These are phyloP conservation scores for Mycena kentingensis DNA, from an alignment of 768 basidiomycete genomes.

Conservation along the genomic window DNA sequence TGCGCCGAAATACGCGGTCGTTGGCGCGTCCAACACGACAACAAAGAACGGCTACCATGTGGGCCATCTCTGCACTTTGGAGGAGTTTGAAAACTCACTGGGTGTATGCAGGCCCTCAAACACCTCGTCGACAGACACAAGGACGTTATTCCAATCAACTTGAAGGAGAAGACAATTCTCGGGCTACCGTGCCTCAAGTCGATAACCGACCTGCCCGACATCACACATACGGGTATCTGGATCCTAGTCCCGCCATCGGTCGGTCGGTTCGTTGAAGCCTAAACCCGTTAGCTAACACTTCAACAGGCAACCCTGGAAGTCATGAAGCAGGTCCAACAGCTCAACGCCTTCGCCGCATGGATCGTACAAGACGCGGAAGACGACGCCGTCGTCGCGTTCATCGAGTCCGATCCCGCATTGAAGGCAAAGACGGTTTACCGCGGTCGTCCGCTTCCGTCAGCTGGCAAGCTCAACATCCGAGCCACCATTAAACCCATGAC, in stretches of 20 bases:
- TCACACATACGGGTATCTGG: conserved; percentile 50
- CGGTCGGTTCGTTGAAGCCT: no score
- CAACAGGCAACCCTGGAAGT: no score
- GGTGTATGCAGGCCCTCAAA: not conserved
- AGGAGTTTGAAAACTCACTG: not conserved
- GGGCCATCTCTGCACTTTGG: not conserved
- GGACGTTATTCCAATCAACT: not conserved
- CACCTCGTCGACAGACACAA: not conserved
- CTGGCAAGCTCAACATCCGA: no score
- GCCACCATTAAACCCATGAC: no score
- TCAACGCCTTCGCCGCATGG: no score
- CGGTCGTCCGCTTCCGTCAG: no score
- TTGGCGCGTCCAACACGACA: not conserved
- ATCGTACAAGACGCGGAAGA: no score
- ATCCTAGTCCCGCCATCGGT: conserved; percentile 57
- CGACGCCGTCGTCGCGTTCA: no score
- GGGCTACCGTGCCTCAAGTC: conserved; percentile 42
- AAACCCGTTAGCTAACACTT: no score
- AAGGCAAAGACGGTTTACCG: not conserved
- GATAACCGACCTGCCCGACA: conserved; percentile 42
- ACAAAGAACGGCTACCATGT: not conserved
- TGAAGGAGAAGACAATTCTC: conserved; percentile 36
- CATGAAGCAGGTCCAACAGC: no score
- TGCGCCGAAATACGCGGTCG: not conserved
- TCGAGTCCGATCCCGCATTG: not conserved